Evolutionary conservation across 2,329 filamentous ascomycete genomes (phyloP), one percentile per base, ranked within the genome.

Genomic region (Bipolaris sorokiniana): DNA sequence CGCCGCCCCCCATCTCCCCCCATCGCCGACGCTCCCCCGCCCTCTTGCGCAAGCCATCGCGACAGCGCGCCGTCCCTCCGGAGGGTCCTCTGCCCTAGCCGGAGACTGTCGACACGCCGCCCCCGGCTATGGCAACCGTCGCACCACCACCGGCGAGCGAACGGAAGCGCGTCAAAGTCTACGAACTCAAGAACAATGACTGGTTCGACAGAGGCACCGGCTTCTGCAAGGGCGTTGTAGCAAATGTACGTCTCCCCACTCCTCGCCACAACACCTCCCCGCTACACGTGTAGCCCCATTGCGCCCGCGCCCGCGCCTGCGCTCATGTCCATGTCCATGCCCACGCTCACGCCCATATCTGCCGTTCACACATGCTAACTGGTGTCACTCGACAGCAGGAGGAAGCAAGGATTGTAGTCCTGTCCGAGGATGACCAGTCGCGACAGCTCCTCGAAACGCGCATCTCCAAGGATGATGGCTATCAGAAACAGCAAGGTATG

Each of bases 171-270:
- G 95, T 98, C 79, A 99, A 99, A 84, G 95, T 99, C 76, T 99
- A 99, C 79, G 95, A 98, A 82, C 86, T 99, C 72, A 92, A 91
- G 78, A 92, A 97, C 80, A 97, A 96, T 84, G 95, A 98, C 86
- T 99, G 95, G 95, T 97, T 94, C 76, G 95, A 99, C 80, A 86
- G 94, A 72, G 95, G 95, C 64, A 99, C 95, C 46, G 95, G 95
- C 62, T 97, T 97, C 78, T 98, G 95, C 77, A 91, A 87, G 58
- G 92, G 93, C 46, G 84, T 88, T 64, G 86, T 90, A 64, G 80
- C 88, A 63, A 84, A 88, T 76, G 90, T 95, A 86, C 77, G 90
- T 77, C 20, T 28, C 26, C 16, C 26, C 37, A 11, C 37, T n/a
- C 26, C 11, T 44, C 18, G 53, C 34, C 31, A 28, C 9, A 28